Evolutionary conservation across 192 early-diverging fungal genomes (phyloP), one percentile per base, ranked within the genome.

Genomic region (Podila horticola): DNA sequence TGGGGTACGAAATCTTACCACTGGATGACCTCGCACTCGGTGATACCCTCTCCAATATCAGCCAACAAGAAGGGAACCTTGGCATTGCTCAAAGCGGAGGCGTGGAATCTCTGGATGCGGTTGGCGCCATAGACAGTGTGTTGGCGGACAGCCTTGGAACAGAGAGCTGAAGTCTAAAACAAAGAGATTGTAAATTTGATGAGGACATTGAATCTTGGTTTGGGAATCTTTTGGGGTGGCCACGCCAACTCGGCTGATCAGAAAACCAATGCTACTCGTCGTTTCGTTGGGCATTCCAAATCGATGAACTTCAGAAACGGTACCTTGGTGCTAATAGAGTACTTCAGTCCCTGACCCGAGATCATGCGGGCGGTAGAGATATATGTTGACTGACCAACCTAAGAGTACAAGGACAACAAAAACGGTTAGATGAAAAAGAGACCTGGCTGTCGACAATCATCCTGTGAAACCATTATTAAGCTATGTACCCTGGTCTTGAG

Each of bases 41-140:
- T 96, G 69, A 98, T 99, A 62, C 98, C 98, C 83, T 99, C 98
- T 51, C 98, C 98, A 77, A 99, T 97, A 86, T 99, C 98, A 0
- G 98, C 98, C 51, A 99, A 86, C 52, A 93, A 82, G 85, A 95
- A 99, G 10, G 95, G 91, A 2, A 93, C 74, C 11, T 88, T 82
- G 24, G 83, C 89, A 22, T 83, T 69, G 17, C 51, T 29, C 24
- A 74, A 26, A 15, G 74, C 36, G 0, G 88, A 87, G 13, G 85
- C 74, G 17, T 90, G 87, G 61, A 94, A 88, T n/a, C 67, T 67
- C 15, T 90, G 85, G 66, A 71, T 59, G 48, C 66, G 69, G 49
- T 75, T 70, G 38, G 66, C 58, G 36, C 73, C 66, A 55, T 51
- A 69, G 41, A 59, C 8, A 31, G 64, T 41, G 28, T 83, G 77